Percentiles rank a stretch among this genome's conserved stretches.
Conservation (phyloP, 73 alveolate genomes). For the Urostyla sp. region DNA sequence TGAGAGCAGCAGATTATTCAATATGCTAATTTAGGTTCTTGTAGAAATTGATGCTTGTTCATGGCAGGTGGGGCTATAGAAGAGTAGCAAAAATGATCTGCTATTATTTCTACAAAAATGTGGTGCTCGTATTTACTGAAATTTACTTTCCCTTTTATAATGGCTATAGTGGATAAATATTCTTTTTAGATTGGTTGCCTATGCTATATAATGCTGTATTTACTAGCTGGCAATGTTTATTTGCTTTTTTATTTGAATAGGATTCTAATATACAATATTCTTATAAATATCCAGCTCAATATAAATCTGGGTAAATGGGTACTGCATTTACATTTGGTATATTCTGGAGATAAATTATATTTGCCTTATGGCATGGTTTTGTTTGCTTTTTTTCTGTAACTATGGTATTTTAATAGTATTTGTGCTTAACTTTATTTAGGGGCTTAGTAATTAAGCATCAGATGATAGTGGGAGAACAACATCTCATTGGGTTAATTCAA, state of each 20-base stretch:
- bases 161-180: constrained; percentile 94
- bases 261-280: constrained; percentile 80
- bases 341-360: constrained; percentile 87
- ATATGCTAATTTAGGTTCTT: constrained; percentile 91
- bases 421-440: neutral
- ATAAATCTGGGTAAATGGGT: constrained; percentile 88
- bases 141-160: constrained; percentile 88
- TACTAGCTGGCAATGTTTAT: constrained; percentile 93
- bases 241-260: constrained; percentile 85
- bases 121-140: constrained; percentile 91
- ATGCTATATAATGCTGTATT: constrained; percentile 95
- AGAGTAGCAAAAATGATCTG: constrained; percentile 94
- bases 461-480: constrained; percentile 63
- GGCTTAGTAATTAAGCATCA: constrained; percentile 48
- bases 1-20: constrained; percentile 93
- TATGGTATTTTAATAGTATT: neutral
- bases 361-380: constrained; percentile 84
- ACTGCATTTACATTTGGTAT: constrained; percentile 73
- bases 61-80: constrained; percentile 97
- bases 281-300: constrained; percentile 80
- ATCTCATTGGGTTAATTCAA: constrained; percentile 85
- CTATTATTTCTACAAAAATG: constrained; percentile 96
- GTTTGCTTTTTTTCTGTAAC: constrained; percentile 78
- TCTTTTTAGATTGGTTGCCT: constrained; percentile 95
- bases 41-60: constrained; percentile 89